These are phyloP conservation scores for Celoporthe dispersa DNA, from an alignment of 2,329 filamentous ascomycete species.

Conservation along the genomic window DNA sequence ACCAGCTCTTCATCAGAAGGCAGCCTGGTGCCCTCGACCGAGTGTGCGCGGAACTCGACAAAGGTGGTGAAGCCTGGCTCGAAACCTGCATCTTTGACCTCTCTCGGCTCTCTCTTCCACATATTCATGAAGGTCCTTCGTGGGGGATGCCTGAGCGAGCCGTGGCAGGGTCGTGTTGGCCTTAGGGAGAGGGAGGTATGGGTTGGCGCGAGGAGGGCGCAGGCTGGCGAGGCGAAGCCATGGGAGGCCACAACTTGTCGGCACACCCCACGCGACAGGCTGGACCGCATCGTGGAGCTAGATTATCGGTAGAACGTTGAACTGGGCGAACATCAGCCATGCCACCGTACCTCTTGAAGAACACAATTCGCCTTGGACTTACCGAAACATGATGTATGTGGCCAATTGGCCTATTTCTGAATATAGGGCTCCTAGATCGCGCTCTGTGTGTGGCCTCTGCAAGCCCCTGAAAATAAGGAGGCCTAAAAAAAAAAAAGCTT, in stretches of 20 bases:
- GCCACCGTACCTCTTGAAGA: background rate
- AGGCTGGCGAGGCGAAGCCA: slow-evolving; percentile 40
- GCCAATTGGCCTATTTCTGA: slow-evolving; percentile 16
- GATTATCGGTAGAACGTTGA: slow-evolving; percentile 20
- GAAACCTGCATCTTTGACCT: slow-evolving; percentile 64
- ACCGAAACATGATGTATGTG: slow-evolving; percentile 27
- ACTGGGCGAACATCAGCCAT: slow-evolving; percentile 14
- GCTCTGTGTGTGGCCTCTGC: background rate
- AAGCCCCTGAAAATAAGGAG: too few species aligned
- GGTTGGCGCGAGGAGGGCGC: slow-evolving; percentile 29
- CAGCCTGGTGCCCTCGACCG: slow-evolving; percentile 66
- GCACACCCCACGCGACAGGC: slow-evolving; percentile 64
- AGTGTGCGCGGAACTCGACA: slow-evolving; percentile 67
- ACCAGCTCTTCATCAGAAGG: slow-evolving; percentile 67
- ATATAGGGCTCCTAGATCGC: background rate
- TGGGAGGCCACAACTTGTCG: slow-evolving; percentile 59
- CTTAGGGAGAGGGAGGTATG: slow-evolving; percentile 26
- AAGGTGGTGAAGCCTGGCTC: slow-evolving; percentile 75
- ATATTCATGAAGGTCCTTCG: slow-evolving; percentile 53
- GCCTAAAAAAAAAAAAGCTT: background rate
- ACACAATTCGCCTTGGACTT: background rate
- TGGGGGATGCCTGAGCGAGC: slow-evolving; percentile 11
- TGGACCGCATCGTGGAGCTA: slow-evolving; percentile 56
- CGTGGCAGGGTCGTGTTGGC: slow-evolving; percentile 10
- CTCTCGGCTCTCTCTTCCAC: slow-evolving; percentile 64